A percentile compares a stretch with the other conserved stretches of the same genome.
phyloP scores from a whole-genome alignment of 805 yeast species.

The Blastobotrys parvus region DNA sequence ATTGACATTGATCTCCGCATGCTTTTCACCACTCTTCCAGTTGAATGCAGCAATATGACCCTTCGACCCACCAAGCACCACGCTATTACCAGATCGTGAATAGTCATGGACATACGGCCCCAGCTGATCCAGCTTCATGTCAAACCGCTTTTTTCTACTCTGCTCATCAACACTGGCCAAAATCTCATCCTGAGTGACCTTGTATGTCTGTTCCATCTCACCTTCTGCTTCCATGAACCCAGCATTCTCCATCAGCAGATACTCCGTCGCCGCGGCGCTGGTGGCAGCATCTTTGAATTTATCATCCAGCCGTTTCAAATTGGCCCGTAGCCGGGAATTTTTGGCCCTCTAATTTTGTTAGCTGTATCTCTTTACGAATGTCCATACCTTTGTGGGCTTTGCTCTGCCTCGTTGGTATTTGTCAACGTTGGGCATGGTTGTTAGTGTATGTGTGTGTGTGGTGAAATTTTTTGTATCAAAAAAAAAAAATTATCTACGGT shows the following conservation, averaged over 20 bases:
- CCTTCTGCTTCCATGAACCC: conserved; percentile 90
- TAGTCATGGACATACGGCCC: conserved; percentile 83
- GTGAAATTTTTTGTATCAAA: no score
- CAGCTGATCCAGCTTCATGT: conserved; percentile 60
- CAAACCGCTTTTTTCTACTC: conserved; percentile 66
- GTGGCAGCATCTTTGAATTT: conserved; percentile 71
- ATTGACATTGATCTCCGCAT: conserved; percentile 73
- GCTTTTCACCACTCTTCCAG: conserved; percentile 81
- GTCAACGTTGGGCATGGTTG: neutral
- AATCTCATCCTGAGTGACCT: conserved; percentile 75
- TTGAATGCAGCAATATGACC: conserved; percentile 96
- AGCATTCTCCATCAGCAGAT: conserved; percentile 70
- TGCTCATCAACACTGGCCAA: conserved; percentile 63
- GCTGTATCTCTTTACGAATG: no score
- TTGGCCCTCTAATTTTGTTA: no score
- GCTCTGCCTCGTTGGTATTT: conserved; percentile 2
- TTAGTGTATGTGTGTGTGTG: neutral
- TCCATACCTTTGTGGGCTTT: neutral
- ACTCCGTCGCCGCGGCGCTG: conserved; percentile 80
- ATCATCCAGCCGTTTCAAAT: conserved; percentile 57
- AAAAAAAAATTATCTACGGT: no score
- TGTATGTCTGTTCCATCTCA: conserved; percentile 85
- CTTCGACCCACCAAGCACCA: conserved; percentile 77
- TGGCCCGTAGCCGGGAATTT: conserved; percentile 56
- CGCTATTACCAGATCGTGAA: conserved; percentile 78